Base-by-base conservation (phyloP, 1,284 basidiomycete species). In the Cutaneotrichosporon sp. region DNA sequence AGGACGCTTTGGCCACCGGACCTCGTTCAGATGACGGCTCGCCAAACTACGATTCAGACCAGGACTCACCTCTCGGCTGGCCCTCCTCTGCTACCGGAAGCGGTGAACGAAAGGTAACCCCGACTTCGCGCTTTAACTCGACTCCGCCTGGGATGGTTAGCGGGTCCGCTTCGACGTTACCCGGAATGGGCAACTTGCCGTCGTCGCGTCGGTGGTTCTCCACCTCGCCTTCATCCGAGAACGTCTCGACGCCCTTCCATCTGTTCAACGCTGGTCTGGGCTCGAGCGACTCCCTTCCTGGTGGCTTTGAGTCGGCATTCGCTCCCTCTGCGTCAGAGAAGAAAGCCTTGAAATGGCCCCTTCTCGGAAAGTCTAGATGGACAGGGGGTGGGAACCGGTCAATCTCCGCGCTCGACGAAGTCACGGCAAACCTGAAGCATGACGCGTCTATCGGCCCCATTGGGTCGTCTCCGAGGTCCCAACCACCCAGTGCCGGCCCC, bases 241-340 rank as follows among this genome's bases (percentile, higher is more conserved):
- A 67, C 57, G 57, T 67, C 26, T 39, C 52, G 39, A 46, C 56
- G 11, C 51, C 60, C 17, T 64, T 66, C 49, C 57, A 66, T 49
- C 51, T 61, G 33, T 55, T 57, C 50, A 50, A 55, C 25, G 19
- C 47, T 3, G 53, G 53, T 17, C 47, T 52, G n/a, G 53, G 61
- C 3, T 71, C 70, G 25, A 72, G 66, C 50, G 72, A 72, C 52
- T 68, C 67, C 25, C 59, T 59, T 2, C 57, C 57, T 5, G 43
- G 38, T 2, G 54, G 51, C 17, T 51, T 72, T 26, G 54, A 52
- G 38, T 65, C 63, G 19, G 64, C 71, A 4, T 74, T 74, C 41
- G 70, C 72, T 3, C 72, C 72, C 9, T 68, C 66, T 19, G 68
- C 66, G 3, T 64, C 60, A 12, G 72, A 74, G 59, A 72, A 74